Evolutionary conservation across 2,329 filamentous ascomycete species (phyloP).

Genomic region (Lasiodiplodia citricola): DNA sequence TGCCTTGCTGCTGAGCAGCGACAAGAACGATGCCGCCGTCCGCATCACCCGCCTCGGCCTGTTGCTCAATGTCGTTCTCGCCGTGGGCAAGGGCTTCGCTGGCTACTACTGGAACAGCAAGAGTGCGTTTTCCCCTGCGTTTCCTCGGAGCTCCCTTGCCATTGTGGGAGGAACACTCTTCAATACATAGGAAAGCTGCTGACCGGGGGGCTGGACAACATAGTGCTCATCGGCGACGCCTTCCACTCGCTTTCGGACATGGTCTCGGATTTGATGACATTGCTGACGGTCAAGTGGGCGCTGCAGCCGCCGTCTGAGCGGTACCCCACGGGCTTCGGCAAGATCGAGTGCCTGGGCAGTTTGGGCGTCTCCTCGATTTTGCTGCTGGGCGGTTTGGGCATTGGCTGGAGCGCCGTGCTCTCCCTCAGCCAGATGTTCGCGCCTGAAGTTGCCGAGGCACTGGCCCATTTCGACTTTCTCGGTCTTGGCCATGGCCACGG

Average conservation of each 20-base stretch:
- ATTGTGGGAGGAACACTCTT: too few species aligned
- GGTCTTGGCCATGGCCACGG: conserved; percentile 67
- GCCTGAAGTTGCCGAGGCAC: conserved; percentile 50
- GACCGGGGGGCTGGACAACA: conserved; percentile 23
- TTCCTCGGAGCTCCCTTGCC: neutral
- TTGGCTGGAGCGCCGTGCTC: conserved; percentile 73
- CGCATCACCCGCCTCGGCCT: conserved; percentile 90
- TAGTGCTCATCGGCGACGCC: conserved; percentile 85
- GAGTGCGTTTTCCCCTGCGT: conserved; percentile 38
- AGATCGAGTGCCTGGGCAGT: conserved; percentile 94
- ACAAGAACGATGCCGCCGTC: conserved; percentile 91
- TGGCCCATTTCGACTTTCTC: conserved; percentile 51
- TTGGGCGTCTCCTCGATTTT: conserved; percentile 92
- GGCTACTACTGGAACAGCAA: conserved; percentile 96
- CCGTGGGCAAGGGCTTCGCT: conserved; percentile 87
- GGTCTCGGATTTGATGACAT: conserved; percentile 90
- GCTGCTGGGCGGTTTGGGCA: conserved; percentile 86
- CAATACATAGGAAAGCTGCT: neutral
- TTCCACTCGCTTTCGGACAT: conserved; percentile 96
- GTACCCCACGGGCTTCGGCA: conserved; percentile 93
- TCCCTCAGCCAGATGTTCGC: conserved; percentile 59
- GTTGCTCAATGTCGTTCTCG: conserved; percentile 91
- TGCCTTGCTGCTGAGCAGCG: conserved; percentile 76
- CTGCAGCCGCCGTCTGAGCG: conserved; percentile 80
- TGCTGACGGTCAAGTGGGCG: conserved; percentile 93